These are phyloP conservation scores for Trametes pubescens DNA, from an alignment of 1,284 basidiomycete species.

Conservation along the genomic window DNA sequence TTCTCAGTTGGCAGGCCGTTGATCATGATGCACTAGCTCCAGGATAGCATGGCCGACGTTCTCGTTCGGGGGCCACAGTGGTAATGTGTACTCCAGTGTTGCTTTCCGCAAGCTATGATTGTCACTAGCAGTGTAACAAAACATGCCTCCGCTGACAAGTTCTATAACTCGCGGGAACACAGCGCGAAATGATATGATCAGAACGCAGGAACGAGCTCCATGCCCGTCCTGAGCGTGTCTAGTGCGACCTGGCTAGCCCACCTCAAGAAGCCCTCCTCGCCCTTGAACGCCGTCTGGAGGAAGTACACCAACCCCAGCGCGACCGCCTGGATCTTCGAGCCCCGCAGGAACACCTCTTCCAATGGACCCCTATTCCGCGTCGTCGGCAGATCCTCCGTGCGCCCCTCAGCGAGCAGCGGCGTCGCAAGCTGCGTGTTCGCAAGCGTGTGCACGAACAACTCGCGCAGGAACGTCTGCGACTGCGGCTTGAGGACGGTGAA, in stretches of 20 bases:
- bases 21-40: constrained; percentile 53
- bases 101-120: constrained; percentile 67
- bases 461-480: constrained; percentile 71
- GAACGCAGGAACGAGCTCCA: constrained; percentile 57
- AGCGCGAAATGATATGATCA: neutral
- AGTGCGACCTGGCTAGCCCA: constrained; percentile 74
- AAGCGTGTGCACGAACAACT: constrained; percentile 74
- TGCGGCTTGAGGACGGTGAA: constrained; percentile 77
- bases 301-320: constrained; percentile 78
- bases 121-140: neutral
- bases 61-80: constrained; percentile 80
- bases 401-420: constrained; percentile 58
- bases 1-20: neutral
- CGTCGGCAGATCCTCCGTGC: constrained; percentile 46
- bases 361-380: constrained; percentile 65
- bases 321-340: constrained; percentile 63
- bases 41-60: constrained; percentile 75
- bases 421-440: constrained; percentile 77
- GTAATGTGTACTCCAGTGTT: constrained; percentile 75
- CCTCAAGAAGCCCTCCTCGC: constrained; percentile 55
- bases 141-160: neutral
- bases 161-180: neutral
- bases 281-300: constrained; percentile 58
- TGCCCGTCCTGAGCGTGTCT: constrained; percentile 69
- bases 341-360: constrained; percentile 80